These are phyloP conservation scores for Didymella segeticola DNA, from an alignment of 2,329 filamentous ascomycete species.

Conservation along the genomic window DNA sequence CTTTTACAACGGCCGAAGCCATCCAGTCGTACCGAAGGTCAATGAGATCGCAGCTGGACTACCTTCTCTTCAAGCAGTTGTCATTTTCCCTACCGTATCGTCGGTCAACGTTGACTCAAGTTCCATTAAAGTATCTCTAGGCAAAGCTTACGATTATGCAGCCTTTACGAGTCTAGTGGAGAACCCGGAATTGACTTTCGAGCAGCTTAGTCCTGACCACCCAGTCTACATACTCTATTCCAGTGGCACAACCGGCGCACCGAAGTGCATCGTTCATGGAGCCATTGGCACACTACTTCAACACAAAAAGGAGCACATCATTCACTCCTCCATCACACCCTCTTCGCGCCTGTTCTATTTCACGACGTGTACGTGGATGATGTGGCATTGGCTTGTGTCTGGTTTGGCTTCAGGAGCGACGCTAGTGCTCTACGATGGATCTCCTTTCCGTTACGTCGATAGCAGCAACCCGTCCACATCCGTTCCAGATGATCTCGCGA, in stretches of 20 bases:
- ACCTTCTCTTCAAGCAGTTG: conserved; percentile 69
- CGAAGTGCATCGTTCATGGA: conserved; percentile 95
- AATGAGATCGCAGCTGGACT: conserved; percentile 75
- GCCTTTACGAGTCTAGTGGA: conserved; percentile 51
- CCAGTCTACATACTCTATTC: conserved; percentile 95
- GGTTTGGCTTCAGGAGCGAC: conserved; percentile 83
- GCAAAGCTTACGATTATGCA: conserved; percentile 46
- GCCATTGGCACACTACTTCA: conserved; percentile 89
- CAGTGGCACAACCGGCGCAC: conserved; percentile 83
- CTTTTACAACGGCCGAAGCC: conserved; percentile 89
- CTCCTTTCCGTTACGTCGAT: conserved; percentile 71
- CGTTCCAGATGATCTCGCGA: conserved; percentile 74
- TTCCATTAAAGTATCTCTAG: conserved; percentile 47
- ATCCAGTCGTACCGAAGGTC: conserved; percentile 81
- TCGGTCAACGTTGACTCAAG: conserved; percentile 51
- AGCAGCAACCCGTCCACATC: conserved; percentile 55
- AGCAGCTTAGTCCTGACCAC: conserved; percentile 81
- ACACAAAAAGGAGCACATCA: conserved; percentile 93
- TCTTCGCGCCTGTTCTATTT: conserved; percentile 86
- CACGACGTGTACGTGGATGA: conserved; percentile 98
- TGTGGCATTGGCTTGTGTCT: conserved; percentile 98
- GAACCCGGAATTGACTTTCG: conserved; percentile 60
- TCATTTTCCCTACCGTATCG: conserved; percentile 73
- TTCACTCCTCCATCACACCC: conserved; percentile 81
- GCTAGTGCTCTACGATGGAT: conserved; percentile 89